These are phyloP conservation scores for Ascochyta pisi DNA, from an alignment of 2,329 filamentous ascomycete species.

Conservation along the genomic window DNA sequence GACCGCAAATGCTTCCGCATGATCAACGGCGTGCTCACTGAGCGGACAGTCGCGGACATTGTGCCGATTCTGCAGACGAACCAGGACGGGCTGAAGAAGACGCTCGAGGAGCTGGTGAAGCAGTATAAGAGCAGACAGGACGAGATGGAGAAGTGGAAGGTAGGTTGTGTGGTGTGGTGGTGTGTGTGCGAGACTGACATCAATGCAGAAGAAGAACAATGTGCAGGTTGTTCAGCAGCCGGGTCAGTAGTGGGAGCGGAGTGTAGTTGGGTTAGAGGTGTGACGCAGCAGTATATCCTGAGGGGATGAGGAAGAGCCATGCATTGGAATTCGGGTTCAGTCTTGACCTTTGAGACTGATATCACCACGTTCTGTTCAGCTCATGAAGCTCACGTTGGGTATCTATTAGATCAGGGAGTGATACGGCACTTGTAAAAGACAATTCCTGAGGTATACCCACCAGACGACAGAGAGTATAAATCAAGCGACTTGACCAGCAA, in stretches of 20 bases:
- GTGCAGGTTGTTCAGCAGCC: conserved; percentile 83
- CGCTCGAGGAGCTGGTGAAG: conserved; percentile 92
- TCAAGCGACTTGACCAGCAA: too few species aligned
- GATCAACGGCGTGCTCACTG: conserved; percentile 95
- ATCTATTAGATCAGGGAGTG: too few species aligned
- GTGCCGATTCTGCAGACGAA: conserved; percentile 91
- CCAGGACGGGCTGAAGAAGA: conserved; percentile 90
- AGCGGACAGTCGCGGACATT: conserved; percentile 92
- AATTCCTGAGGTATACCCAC: too few species aligned
- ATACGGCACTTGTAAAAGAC: background rate
- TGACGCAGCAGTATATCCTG: too few species aligned
- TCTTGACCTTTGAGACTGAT: too few species aligned
- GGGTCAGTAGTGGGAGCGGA: conserved; percentile 25
- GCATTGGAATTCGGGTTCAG: too few species aligned
- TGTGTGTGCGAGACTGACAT: conserved; percentile 15
- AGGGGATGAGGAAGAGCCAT: too few species aligned
- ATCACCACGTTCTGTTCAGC: too few species aligned
- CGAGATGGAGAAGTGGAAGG: conserved; percentile 99
- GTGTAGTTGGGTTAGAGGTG: too few species aligned
- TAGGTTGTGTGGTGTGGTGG: conserved; percentile 53
- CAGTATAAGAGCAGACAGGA: conserved; percentile 95
- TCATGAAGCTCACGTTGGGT: too few species aligned
- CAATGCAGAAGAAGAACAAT: conserved; percentile 81
- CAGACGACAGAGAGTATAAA: too few species aligned
- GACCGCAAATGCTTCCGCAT: conserved; percentile 98